Evolutionary conservation across 2,329 filamentous ascomycete genomes (phyloP).

Genomic region (Dichotomopilus funicola): DNA sequence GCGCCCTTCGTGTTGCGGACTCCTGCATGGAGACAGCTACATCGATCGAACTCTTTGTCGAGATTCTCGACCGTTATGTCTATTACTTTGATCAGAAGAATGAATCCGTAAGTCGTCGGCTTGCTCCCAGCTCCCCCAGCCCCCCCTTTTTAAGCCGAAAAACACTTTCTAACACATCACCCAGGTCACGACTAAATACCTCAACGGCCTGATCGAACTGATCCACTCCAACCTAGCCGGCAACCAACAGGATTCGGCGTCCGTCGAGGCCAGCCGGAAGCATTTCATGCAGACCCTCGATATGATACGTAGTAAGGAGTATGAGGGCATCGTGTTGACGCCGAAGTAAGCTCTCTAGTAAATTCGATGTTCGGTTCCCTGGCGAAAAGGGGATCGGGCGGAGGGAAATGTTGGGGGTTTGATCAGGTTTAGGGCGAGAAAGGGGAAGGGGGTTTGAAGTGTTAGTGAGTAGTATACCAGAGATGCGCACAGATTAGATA

Average conservation of each 20-base stretch:
- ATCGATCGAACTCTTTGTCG: constrained; percentile 95
- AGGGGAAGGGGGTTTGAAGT: background rate
- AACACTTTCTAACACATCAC: background rate
- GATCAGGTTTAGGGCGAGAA: background rate
- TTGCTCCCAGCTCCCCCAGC: too few relatives aligned
- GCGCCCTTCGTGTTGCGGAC: constrained; percentile 90
- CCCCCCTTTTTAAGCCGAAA: background rate
- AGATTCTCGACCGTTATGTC: constrained; percentile 96
- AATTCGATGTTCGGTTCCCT: background rate
- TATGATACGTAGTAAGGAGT: constrained; percentile 85
- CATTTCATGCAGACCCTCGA: constrained; percentile 94
- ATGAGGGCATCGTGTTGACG: constrained; percentile 80
- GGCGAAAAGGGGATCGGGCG: too few relatives aligned
- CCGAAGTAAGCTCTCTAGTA: constrained; percentile 34
- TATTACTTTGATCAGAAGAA: constrained; percentile 99
- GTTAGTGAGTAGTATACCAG: too few relatives aligned
- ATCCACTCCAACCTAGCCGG: constrained; percentile 93
- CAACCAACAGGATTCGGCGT: constrained; percentile 72
- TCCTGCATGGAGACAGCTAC: constrained; percentile 98
- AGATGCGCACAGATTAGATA: too few relatives aligned
- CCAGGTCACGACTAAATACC: constrained; percentile 85
- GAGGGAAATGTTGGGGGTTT: too few relatives aligned
- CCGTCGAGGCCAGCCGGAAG: constrained; percentile 80
- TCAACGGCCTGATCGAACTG: constrained; percentile 95
- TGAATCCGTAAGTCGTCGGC: constrained; percentile 61